phyloP scores from a whole-genome alignment of 495 filamentous ascomycete genomes.

The Pyrenula aspistea region DNA sequence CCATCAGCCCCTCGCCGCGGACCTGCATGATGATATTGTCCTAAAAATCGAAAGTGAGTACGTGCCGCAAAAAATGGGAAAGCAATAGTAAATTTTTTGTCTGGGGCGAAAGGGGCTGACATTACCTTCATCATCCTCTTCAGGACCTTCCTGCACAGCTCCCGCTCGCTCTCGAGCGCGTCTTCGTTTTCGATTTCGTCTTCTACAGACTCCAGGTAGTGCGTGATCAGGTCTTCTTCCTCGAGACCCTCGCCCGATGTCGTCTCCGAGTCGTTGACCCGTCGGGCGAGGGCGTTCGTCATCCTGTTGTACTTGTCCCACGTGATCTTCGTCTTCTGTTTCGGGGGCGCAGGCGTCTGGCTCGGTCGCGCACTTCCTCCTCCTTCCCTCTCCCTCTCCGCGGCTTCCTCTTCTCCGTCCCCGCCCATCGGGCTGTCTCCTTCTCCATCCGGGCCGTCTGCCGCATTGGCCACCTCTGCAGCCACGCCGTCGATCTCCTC shows the following conservation, averaged over 20 bases:
- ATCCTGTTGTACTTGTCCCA: constrained; percentile 93
- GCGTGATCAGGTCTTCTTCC: constrained; percentile 70
- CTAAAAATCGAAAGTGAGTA: constrained; percentile 24
- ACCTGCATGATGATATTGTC: constrained; percentile 91
- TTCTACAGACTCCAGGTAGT: constrained; percentile 94
- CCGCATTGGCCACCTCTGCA: constrained; percentile 9
- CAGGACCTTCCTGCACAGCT: constrained; percentile 73
- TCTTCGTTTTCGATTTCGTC: constrained; percentile 68
- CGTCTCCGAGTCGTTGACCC: constrained; percentile 65
- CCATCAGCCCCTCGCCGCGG: constrained; percentile 66
- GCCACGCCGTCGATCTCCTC: constrained; percentile 38
- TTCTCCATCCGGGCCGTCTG: constrained; percentile 40
- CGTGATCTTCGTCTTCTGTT: constrained; percentile 75
- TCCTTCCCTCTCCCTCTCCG: constrained; percentile 16
- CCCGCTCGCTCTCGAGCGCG: constrained; percentile 64
- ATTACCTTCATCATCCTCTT: constrained; percentile 94
- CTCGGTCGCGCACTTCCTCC: constrained; percentile 16
- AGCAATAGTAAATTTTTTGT: constrained; percentile 5
- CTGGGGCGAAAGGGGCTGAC: constrained; percentile 12
- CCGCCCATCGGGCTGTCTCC: constrained; percentile 61
- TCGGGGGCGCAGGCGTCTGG: constrained; percentile 25
- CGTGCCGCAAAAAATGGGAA: too few species aligned
- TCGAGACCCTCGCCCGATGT: constrained; percentile 77
- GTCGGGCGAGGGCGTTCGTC: constrained; percentile 68
- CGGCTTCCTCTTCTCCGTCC: constrained; percentile 28